Conservation (phyloP, 441 rosid species). For the Flueggea neowawraea region DNA sequence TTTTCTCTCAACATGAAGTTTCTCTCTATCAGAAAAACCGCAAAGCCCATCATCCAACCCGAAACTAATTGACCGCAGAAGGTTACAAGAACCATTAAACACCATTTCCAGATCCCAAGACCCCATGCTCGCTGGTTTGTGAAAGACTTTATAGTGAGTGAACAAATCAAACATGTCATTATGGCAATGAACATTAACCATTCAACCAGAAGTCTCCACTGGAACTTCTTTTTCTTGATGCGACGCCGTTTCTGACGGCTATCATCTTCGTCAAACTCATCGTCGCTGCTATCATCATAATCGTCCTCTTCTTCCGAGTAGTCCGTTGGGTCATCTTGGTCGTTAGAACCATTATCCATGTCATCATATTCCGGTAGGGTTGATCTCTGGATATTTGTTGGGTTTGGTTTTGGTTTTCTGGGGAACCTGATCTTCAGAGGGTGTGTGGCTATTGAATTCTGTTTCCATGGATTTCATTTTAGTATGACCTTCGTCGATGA, state of each 20-base stretch:
- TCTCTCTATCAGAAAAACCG: constrained; percentile 41
- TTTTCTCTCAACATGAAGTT: constrained; percentile 51
- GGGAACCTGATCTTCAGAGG: too few species aligned
- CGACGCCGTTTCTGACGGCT: neutral
- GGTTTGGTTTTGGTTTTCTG: too few species aligned
- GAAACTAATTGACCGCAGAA: constrained; percentile 47
- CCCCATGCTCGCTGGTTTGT: constrained; percentile 20
- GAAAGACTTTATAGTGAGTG: constrained; percentile 24
- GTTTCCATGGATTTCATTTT: too few species aligned
- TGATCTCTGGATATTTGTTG: neutral
- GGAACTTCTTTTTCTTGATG: constrained; percentile 19
- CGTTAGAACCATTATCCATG: constrained; percentile 21
- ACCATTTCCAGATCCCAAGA: constrained; percentile 54
- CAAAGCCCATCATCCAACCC: constrained; percentile 38
- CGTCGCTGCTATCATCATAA: neutral
- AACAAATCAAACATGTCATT: constrained; percentile 25
- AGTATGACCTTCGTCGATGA: too few species aligned
- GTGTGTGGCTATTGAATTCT: too few species aligned
- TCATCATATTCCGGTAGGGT: constrained; percentile 15
- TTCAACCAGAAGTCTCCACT: constrained; percentile 29
- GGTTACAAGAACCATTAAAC: constrained; percentile 33
- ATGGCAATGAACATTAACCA: constrained; percentile 30
- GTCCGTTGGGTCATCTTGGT: constrained; percentile 14
- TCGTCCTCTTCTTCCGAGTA: neutral
- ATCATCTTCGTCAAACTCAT: neutral